Evolutionary conservation across 306 rosid species (phyloP), one percentile per base, ranked within the genome.

Genomic region (Luffa acutangula): DNA sequence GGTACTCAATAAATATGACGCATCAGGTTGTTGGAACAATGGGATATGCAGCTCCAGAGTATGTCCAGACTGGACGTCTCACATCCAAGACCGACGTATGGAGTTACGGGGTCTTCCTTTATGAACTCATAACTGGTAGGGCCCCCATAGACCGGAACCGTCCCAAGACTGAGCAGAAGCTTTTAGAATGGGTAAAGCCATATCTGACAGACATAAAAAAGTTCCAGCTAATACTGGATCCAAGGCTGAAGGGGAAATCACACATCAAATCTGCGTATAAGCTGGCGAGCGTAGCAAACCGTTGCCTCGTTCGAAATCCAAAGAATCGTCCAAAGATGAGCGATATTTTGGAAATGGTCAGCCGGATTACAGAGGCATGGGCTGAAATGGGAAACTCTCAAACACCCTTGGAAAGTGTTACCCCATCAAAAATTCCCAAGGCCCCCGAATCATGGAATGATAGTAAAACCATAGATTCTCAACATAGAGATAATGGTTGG

Each of bases 41-140:
- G 91, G 99, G 99, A 54, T 95, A 95, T 81, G 97, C 99, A 70
- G 97, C 99, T 84, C 99, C 99, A 3, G 99, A 95, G 78, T 95
- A 93, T 85, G 43, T 95, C 78, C 96, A 85, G 85, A 95, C 99
- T 0, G 99, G 99, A 67, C 97, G 94, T 48, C 93, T 95, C 18
- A 90, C 97, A 21, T 86, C 90, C 51, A 95, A 93, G 86, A 91
- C 82, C 77, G 99, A 95, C 42, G 96, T 95, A 75, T 95, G 99
- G 99, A 87, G 97, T 85, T 95, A 87, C 31, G 99, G 99, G 7
- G 97, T 95, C 75, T 95, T 95, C 85, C 97, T 95, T 7, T 95
- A 93, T 73, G 99, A 95, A 84, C 96, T 95, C 78, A 90, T 95
- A 78, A 93, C 99, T 0, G 96, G 99, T n/a, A 87, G 97, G 86